phyloP scores from a whole-genome alignment of 495 filamentous ascomycete genomes.

The Aspergillus funiculosus region DNA sequence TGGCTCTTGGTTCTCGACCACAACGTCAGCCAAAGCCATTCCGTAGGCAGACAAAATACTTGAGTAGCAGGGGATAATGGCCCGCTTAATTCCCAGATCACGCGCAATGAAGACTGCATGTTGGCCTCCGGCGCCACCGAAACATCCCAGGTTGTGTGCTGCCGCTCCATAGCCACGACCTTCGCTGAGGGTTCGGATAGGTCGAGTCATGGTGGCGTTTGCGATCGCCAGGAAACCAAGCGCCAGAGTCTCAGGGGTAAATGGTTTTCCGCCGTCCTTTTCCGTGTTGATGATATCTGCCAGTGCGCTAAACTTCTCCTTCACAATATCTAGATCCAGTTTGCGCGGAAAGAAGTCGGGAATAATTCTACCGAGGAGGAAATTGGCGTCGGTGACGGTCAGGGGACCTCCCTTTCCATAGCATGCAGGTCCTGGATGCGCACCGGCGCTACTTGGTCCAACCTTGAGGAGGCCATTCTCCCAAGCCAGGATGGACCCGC shows the following conservation, averaged over 20 bases:
- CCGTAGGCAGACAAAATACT: slow-evolving; percentile 94
- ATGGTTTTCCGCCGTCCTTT: slow-evolving; percentile 27
- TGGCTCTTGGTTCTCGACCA: slow-evolving; percentile 87
- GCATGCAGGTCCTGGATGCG: slow-evolving; percentile 83
- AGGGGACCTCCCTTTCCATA: slow-evolving; percentile 85
- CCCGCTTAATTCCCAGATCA: slow-evolving; percentile 77
- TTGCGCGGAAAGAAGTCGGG: slow-evolving; percentile 79
- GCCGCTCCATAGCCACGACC: slow-evolving; percentile 90
- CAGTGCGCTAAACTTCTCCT: slow-evolving; percentile 64
- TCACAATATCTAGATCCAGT: slow-evolving; percentile 68
- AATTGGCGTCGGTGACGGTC: slow-evolving; percentile 86
- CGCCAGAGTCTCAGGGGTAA: slow-evolving; percentile 74
- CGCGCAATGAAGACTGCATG: slow-evolving; percentile 95
- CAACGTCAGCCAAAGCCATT: slow-evolving; percentile 93
- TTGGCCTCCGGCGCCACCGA: slow-evolving; percentile 93
- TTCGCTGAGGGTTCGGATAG: slow-evolving; percentile 88
- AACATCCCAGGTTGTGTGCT: slow-evolving; percentile 81
- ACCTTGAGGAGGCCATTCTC: slow-evolving; percentile 83
- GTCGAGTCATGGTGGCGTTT: slow-evolving; percentile 92
- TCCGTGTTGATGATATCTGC: slow-evolving; percentile 67
- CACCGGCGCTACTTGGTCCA: slow-evolving; percentile 79
- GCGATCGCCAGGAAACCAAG: slow-evolving; percentile 78
- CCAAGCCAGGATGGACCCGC: slow-evolving; percentile 79
- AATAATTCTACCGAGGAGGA: slow-evolving; percentile 73
- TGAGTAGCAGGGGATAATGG: slow-evolving; percentile 86